Percentiles rank a stretch among this genome's conserved stretches.
These are phyloP conservation scores for Penicillium soppii DNA, from an alignment of 495 filamentous ascomycete genomes.

Conservation along the genomic window DNA sequence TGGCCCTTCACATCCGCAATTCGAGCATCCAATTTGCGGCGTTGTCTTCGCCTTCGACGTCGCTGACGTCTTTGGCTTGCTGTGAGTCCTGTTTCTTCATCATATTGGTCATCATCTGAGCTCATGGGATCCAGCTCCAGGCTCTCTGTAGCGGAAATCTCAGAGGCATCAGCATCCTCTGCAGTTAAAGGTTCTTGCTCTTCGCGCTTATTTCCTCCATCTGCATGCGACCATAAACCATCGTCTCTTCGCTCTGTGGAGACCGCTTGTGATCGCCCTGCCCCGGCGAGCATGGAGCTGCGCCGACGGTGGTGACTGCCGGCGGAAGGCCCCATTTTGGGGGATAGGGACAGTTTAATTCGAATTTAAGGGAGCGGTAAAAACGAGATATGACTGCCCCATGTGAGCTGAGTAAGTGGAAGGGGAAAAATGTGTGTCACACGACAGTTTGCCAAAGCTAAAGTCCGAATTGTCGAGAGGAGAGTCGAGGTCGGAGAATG, in stretches of 20 bases:
- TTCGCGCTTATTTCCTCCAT: conserved; percentile 35
- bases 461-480: background rate
- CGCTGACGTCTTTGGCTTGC: conserved; percentile 65
- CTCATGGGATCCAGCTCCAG: conserved; percentile 57
- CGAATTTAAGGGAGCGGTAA: conserved; percentile 8
- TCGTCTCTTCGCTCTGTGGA: conserved; percentile 50
- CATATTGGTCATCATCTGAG: conserved; percentile 75
- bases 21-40: conserved; percentile 71
- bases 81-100: conserved; percentile 87
- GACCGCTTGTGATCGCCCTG: conserved; percentile 36
- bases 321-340: conserved; percentile 34
- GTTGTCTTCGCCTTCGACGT: conserved; percentile 60
- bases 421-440: conserved; percentile 27
- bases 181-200: conserved; percentile 33
- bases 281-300: conserved; percentile 55
- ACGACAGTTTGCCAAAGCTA: conserved; percentile 11
- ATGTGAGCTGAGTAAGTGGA: conserved; percentile 19
- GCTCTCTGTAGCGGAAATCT: conserved; percentile 51
- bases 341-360: conserved; percentile 9
- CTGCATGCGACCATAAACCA: conserved; percentile 26
- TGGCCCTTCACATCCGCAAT: conserved; percentile 53
- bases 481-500: conserved; percentile 12
- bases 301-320: conserved; percentile 56
- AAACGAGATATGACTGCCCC: conserved; percentile 15
- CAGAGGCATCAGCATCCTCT: conserved; percentile 47